These are phyloP conservation scores for Umbelopsis sp. DNA, from an alignment of 371 early-diverging fungal genomes.

Conservation along the genomic window DNA sequence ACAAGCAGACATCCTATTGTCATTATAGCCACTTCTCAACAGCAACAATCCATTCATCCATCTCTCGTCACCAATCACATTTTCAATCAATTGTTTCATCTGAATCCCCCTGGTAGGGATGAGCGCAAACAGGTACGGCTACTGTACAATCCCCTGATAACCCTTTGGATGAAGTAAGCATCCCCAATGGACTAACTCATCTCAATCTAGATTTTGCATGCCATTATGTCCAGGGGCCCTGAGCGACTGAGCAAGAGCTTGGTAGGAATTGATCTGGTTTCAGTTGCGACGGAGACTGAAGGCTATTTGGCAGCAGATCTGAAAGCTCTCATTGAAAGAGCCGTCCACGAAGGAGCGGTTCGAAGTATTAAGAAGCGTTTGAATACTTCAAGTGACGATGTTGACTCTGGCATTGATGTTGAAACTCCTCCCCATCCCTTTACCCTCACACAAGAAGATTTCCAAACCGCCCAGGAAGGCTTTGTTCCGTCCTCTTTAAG, in stretches of 20 bases:
- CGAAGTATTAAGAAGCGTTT: conserved; percentile 56
- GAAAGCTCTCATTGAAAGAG: conserved; percentile 76
- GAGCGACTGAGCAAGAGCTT: conserved; percentile 39
- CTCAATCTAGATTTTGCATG: conserved; percentile 55
- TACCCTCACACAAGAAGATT: conserved; percentile 63
- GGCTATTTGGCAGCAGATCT: conserved; percentile 89
- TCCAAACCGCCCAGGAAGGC: conserved; percentile 73
- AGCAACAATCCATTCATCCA: conserved; percentile 71
- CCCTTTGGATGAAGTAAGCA: too few species aligned
- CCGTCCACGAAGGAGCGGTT: conserved; percentile 82
- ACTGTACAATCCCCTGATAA: neutral
- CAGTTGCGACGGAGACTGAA: conserved; percentile 83
- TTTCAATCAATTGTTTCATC: conserved; percentile 67
- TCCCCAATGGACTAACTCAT: neutral
- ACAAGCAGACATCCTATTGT: conserved; percentile 56
- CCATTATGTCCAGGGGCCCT: conserved; percentile 56
- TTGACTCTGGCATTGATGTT: conserved; percentile 10
- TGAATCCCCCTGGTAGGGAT: conserved; percentile 71
- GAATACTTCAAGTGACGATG: neutral
- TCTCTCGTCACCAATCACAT: conserved; percentile 65
- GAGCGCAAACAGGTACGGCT: conserved; percentile 65
- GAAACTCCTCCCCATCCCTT: conserved; percentile 26
- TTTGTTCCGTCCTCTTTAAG: conserved; percentile 84
- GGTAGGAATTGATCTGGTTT: conserved; percentile 65
- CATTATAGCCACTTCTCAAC: conserved; percentile 72